A percentile compares a stretch with the other conserved stretches of the same genome.
Evolutionary conservation across 2,329 filamentous ascomycete genomes (phyloP).

Genomic region (Lachnellula occidentalis): DNA sequence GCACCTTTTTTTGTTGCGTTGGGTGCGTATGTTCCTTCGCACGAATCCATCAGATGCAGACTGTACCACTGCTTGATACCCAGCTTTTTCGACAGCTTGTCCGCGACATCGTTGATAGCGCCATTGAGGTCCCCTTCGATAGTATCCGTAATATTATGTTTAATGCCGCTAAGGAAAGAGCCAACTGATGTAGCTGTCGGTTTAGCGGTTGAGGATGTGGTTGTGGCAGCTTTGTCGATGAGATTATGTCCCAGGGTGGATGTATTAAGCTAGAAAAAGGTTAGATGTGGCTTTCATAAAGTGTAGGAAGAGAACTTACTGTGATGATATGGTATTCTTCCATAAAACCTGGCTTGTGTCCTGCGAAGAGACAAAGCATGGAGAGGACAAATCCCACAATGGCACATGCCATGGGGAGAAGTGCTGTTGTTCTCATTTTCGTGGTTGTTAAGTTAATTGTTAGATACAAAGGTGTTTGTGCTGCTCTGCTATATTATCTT

Average conservation of each 20-base stretch:
- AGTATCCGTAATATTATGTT: conserved; percentile 37
- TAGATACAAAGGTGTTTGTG: neutral
- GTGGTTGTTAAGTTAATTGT: neutral
- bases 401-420: conserved; percentile 46
- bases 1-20: conserved; percentile 35
- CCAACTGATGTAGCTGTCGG: conserved; percentile 22
- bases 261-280: conserved; percentile 44
- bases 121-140: conserved; percentile 30
- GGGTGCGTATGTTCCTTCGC: conserved; percentile 39
- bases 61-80: conserved; percentile 57
- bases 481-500: neutral
- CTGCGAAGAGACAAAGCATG: conserved; percentile 57
- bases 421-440: conserved; percentile 41
- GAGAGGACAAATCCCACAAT: conserved; percentile 51
- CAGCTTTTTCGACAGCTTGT: conserved; percentile 40
- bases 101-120: conserved; percentile 32
- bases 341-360: conserved; percentile 49
- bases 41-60: conserved; percentile 55
- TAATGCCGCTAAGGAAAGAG: conserved; percentile 30
- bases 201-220: conserved; percentile 19
- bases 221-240: conserved; percentile 18
- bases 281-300: neutral
- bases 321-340: conserved; percentile 52
- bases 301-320: conserved; percentile 32
- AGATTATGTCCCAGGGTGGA: conserved; percentile 44